A percentile compares a stretch with the other conserved stretches of the same genome.
Evolutionary conservation across 768 basidiomycete genomes (phyloP).

Genomic region (Suillus clintonianus): DNA sequence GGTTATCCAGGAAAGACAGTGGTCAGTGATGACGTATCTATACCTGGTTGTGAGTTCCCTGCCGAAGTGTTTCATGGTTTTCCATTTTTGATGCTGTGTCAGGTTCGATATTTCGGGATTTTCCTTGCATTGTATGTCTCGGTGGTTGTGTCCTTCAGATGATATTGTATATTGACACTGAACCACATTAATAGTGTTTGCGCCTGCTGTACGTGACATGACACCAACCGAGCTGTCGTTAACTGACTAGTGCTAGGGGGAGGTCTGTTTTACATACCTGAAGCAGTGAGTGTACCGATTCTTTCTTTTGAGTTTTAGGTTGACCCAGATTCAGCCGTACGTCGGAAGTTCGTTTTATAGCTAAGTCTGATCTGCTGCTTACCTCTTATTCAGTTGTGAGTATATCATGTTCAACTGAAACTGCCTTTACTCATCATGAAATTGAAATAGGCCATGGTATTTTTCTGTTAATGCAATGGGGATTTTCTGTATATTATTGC

Average conservation of each 20-base stretch:
- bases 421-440: neutral
- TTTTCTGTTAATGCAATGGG: neutral
- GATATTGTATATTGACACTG: neutral
- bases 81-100: neutral
- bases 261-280: neutral
- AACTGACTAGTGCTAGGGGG: neutral
- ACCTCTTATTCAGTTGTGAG: neutral
- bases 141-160: neutral
- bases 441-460: neutral
- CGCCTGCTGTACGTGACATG: neutral
- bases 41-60: neutral
- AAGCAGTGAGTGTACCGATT: neutral
- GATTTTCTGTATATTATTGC: neutral
- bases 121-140: neutral
- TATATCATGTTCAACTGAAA: too few relatives aligned
- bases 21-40: neutral
- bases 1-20: neutral
- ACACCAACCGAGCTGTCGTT: neutral
- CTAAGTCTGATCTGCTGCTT: too few relatives aligned
- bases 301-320: neutral
- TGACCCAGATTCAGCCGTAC: neutral
- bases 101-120: constrained; percentile 1
- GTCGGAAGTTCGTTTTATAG: neutral
- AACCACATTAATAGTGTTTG: neutral
- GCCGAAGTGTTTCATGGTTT: neutral